A percentile compares a stretch with the other conserved stretches of the same genome.
These are phyloP conservation scores for Claviceps purpurea DNA, from an alignment of 2,329 filamentous ascomycete species.

Conservation along the genomic window DNA sequence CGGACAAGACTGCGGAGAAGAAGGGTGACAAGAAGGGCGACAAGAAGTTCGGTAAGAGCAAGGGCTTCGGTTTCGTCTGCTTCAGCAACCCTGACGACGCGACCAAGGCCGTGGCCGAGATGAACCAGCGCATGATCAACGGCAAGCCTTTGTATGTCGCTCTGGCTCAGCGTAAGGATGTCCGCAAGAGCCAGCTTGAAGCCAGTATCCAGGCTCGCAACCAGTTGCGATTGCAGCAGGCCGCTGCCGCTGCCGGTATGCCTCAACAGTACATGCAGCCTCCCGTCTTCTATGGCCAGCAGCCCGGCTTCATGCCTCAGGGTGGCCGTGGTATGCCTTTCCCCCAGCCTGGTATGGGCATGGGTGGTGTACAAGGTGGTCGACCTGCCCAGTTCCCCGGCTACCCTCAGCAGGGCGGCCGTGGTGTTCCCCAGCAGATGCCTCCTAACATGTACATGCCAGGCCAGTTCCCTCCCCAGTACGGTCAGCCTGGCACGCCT, in stretches of 20 bases:
- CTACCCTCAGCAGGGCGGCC: constrained; percentile 77
- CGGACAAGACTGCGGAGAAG: constrained; percentile 17
- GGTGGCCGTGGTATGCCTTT: constrained; percentile 54
- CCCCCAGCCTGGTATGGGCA: constrained; percentile 48
- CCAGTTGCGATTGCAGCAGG: constrained; percentile 96
- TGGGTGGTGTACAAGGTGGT: constrained; percentile 63
- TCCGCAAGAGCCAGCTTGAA: constrained; percentile 98
- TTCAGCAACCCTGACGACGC: constrained; percentile 99
- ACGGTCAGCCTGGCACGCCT: constrained; percentile 66
- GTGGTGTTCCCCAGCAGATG: constrained; percentile 77
- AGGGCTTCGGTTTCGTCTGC: constrained; percentile 99
- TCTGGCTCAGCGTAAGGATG: constrained; percentile 97
- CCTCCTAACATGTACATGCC: constrained; percentile 79
- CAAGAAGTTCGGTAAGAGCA: constrained; percentile 86
- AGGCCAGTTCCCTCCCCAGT: constrained; percentile 67
- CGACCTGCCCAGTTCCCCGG: constrained; percentile 78
- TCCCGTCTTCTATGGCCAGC: constrained; percentile 82
- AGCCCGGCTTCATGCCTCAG: constrained; percentile 55
- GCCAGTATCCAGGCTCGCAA: constrained; percentile 98
- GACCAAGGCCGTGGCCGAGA: constrained; percentile 96
- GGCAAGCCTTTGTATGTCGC: constrained; percentile 96
- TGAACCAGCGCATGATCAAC: constrained; percentile 99
- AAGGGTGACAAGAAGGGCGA: constrained; percentile 45
- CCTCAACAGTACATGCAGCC: constrained; percentile 79
- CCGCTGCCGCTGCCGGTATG: constrained; percentile 79